Conservation (phyloP, 1,139 yeast species). For the Eremothecium sinecaudum region DNA sequence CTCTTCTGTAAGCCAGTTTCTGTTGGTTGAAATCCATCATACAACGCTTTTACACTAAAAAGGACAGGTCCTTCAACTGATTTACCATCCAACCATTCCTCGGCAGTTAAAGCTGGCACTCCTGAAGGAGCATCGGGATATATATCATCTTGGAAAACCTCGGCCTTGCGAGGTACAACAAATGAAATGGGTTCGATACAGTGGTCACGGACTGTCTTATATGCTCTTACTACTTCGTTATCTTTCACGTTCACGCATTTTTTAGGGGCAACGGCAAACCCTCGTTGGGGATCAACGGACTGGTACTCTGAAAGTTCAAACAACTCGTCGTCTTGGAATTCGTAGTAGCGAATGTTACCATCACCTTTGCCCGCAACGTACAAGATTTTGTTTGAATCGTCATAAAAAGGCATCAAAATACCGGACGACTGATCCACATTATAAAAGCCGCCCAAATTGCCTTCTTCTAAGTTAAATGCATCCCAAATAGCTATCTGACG, state of each 20-base stretch:
- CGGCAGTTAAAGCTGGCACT: conserved; percentile 67
- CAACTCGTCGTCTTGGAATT: conserved; percentile 72
- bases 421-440: conserved; percentile 88
- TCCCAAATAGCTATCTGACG: conserved; percentile 96
- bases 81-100: conserved; percentile 74
- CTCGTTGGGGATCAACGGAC: conserved; percentile 91
- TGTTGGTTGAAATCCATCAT: conserved; percentile 58
- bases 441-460: conserved; percentile 83
- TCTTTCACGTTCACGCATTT: conserved; percentile 66
- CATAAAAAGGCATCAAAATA: conserved; percentile 82
- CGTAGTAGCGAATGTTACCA: conserved; percentile 91
- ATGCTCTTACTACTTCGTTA: conserved; percentile 73
- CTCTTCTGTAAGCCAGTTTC: conserved; percentile 19
- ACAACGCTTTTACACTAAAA: conserved; percentile 64
- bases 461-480: conserved; percentile 56
- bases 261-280: conserved; percentile 85
- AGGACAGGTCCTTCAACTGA: conserved; percentile 74
- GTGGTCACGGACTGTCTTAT: conserved; percentile 75
- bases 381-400: conserved; percentile 66
- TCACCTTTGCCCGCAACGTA: conserved; percentile 97
- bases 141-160: conserved; percentile 83
- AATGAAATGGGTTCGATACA: conserved; percentile 84
- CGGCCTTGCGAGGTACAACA: conserved; percentile 87
- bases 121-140: conserved; percentile 85
- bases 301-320: conserved; percentile 77